A percentile compares a stretch with the other conserved stretches of the same genome.
phyloP scores from a whole-genome alignment of 1,284 basidiomycete genomes.

The Papiliotrema laurentii region DNA sequence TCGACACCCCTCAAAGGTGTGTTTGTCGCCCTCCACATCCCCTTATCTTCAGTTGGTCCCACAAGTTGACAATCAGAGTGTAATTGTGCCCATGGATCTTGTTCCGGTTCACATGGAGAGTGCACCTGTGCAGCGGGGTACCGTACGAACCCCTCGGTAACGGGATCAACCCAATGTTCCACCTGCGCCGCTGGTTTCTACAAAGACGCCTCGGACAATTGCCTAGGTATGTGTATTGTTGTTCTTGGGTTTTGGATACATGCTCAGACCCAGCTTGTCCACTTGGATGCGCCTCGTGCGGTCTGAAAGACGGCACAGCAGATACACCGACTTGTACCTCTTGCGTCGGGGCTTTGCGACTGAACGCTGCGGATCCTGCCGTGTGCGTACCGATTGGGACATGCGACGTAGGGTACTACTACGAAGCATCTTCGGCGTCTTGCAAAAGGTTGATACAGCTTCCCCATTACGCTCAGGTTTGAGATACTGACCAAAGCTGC shows the following conservation, averaged over 20 bases:
- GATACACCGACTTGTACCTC: slow-evolving; percentile 22
- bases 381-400: slow-evolving; percentile 26
- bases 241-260: no score
- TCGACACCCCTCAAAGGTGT: slow-evolving; percentile 19
- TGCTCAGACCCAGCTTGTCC: slow-evolving; percentile 45
- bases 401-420: slow-evolving; percentile 39
- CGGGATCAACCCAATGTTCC: slow-evolving; percentile 38
- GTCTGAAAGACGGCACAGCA: slow-evolving; percentile 23
- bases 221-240: slow-evolving; percentile 45
- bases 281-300: slow-evolving; percentile 41
- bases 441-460: slow-evolving; percentile 28
- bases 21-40: neutral
- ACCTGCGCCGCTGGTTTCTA: slow-evolving; percentile 46
- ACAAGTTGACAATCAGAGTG: slow-evolving; percentile 32
- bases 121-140: slow-evolving; percentile 50
- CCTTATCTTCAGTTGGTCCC: neutral
- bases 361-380: slow-evolving; percentile 29
- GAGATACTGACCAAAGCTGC: slow-evolving; percentile 21
- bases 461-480: neutral
- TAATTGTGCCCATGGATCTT: slow-evolving; percentile 48
- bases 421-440: slow-evolving; percentile 18
- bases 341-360: slow-evolving; percentile 28
- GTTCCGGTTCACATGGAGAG: slow-evolving; percentile 24
- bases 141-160: slow-evolving; percentile 27
- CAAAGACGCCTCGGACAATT: slow-evolving; percentile 32